phyloP scores from a whole-genome alignment of 768 basidiomycete genomes.

The Glaciozyma antarctica region DNA sequence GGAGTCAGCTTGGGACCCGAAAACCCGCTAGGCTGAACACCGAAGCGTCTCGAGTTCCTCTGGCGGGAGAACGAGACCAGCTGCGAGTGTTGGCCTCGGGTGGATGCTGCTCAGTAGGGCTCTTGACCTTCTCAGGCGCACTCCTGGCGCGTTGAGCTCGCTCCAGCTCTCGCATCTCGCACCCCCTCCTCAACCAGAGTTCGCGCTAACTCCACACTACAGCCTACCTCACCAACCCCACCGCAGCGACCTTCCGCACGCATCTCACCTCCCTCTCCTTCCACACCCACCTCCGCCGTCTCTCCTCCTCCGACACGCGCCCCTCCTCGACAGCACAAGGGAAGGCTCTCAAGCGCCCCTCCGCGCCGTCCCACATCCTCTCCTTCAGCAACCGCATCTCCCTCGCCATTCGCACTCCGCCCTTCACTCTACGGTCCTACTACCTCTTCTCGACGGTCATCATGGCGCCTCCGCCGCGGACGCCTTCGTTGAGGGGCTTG shows the following conservation, averaged over 20 bases:
- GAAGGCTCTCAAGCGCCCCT: not conserved
- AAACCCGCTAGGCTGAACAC: not conserved
- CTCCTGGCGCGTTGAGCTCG: not conserved
- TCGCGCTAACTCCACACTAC: conserved; percentile 21
- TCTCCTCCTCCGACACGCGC: conserved; percentile 10
- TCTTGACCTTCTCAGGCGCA: not conserved
- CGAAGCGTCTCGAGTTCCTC: not conserved
- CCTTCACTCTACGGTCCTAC: conserved; percentile 75
- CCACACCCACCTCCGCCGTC: conserved; percentile 42
- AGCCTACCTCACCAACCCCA: conserved; percentile 94
- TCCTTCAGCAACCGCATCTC: conserved; percentile 86
- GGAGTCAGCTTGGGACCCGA: not conserved
- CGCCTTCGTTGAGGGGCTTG: not conserved
- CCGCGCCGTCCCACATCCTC: conserved; percentile 36
- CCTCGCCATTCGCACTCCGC: conserved; percentile 82
- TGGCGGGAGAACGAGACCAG: not conserved
- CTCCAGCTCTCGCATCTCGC: not conserved
- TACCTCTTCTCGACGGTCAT: conserved; percentile 78
- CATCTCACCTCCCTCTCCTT: conserved; percentile 97
- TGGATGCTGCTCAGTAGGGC: not conserved
- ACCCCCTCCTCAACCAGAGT: not conserved
- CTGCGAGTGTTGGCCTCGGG: not conserved
- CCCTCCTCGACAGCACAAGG: not conserved
- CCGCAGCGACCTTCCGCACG: conserved; percentile 82
- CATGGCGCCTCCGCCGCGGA: conserved; percentile 45